phyloP scores from a whole-genome alignment of 2,329 filamentous ascomycete genomes.

The Monosporascus sp. region DNA sequence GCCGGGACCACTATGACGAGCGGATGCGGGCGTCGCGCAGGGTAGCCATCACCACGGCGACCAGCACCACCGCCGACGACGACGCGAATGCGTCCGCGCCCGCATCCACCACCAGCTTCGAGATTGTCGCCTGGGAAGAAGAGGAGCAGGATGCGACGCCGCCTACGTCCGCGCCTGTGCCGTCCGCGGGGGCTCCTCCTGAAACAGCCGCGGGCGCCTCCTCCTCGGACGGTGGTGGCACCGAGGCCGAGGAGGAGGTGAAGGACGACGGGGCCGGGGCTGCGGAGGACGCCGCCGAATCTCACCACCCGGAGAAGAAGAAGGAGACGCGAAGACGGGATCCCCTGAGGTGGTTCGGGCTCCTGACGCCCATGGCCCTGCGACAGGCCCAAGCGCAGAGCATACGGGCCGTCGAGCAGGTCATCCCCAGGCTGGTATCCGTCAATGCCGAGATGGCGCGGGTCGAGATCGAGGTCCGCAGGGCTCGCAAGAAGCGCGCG shows the following conservation, averaged over 20 bases:
- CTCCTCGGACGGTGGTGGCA: neutral
- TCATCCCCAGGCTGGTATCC: slow-evolving; percentile 53
- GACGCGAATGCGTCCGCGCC: neutral
- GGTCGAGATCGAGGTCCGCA: slow-evolving; percentile 65
- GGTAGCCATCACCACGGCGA: slow-evolving; percentile 28
- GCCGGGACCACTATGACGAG: slow-evolving; percentile 66
- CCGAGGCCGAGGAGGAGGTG: neutral
- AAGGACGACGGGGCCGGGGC: neutral
- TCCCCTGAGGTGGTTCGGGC: slow-evolving; percentile 55
- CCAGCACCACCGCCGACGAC: slow-evolving; percentile 1
- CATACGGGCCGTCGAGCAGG: slow-evolving; percentile 47
- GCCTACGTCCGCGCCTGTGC: too few relatives aligned
- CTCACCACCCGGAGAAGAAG: neutral
- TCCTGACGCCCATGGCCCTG: slow-evolving; percentile 48
- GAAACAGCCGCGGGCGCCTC: neutral
- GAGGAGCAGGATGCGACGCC: neutral
- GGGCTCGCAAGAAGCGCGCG: slow-evolving; percentile 51
- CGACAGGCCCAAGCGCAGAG: slow-evolving; percentile 57
- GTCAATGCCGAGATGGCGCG: slow-evolving; percentile 56
- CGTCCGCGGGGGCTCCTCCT: too few relatives aligned
- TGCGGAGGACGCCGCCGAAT: slow-evolving; percentile 1
- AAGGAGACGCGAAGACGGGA: slow-evolving; percentile 30
- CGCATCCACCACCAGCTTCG: slow-evolving; percentile 13
- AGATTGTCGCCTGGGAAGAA: slow-evolving; percentile 8
- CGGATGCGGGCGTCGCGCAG: slow-evolving; percentile 61